Evolutionary conservation across 768 basidiomycete species (phyloP), one percentile per base, ranked within the genome.

Genomic region (Lepiota brunneoincarnata): DNA sequence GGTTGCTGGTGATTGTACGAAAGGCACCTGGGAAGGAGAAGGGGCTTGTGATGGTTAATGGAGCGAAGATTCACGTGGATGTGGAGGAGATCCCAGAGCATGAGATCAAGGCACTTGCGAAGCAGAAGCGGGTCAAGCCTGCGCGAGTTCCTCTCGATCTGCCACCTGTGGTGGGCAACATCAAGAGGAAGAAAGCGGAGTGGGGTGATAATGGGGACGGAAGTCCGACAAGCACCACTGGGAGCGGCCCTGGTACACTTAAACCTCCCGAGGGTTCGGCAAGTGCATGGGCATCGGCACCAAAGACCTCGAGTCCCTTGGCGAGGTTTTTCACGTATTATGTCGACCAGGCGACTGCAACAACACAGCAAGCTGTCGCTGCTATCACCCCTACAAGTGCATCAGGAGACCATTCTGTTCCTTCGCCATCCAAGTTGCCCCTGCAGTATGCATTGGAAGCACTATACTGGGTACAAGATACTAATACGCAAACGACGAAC

Each of bases 81-180:
- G 78, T 89, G 24, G 94, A 97, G 64, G 93, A 95, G 51, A 75
- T 99, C 17, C 79, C 87, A 0, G 93, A 96, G 51, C 75, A 79
- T 21, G 95, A 98, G 68, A 83, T 95, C 61, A 93, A 95, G 74
- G 70, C 79, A 4, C 75, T 97, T 39, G 76, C 82, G 63, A 90
- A 87, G 69, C 83, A 84, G 75, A 98, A 95, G 70, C 82, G 96
- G 7, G 76, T 93, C 45, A 92, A 92, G 67, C 91, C 93, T 3
- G 72, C 75, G 2, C 82, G 96, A 31, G 86, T 95, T 48, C 95
- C 97, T 2, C 78, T 99, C 17, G 97, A 99, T 67, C 94, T 95
- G 60, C 95, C 94, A 0, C 91, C 87, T 3, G 91, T 93, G 2
- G 71, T 90, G 50, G 76, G 85, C 26, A 83, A 79, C 40, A 84